Conservation (phyloP, 805 yeast species). For the Ogataea corticis region DNA sequence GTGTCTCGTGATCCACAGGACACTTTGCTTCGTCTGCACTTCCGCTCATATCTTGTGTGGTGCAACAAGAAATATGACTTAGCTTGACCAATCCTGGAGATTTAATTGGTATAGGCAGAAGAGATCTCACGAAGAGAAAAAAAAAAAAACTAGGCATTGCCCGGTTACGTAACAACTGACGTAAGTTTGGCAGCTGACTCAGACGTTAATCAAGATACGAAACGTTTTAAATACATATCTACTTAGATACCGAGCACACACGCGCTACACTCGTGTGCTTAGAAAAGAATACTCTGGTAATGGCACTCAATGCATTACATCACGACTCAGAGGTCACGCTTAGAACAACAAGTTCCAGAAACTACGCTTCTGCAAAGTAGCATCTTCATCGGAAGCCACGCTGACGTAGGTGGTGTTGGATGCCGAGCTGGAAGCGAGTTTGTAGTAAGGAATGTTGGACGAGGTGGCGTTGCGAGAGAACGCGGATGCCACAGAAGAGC, state of each 20-base stretch:
- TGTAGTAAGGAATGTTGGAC: slow-evolving; percentile 15
- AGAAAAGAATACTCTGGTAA: neutral
- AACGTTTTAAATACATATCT: too few relatives aligned
- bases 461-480: slow-evolving; percentile 9
- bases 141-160: neutral
- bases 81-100: slow-evolving; percentile 17
- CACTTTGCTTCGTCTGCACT: slow-evolving; percentile 42
- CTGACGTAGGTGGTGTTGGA: slow-evolving; percentile 14
- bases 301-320: too few relatives aligned
- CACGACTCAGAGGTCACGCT: neutral
- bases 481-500: slow-evolving; percentile 5
- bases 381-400: slow-evolving; percentile 15
- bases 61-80: slow-evolving; percentile 9
- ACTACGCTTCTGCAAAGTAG: slow-evolving; percentile 18
- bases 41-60: slow-evolving; percentile 11
- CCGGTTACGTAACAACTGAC: neutral
- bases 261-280: neutral
- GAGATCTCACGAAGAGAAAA: too few relatives aligned
- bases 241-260: neutral
- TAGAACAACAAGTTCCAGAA: slow-evolving; percentile 23
- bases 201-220: too few relatives aligned
- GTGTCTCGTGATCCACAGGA: slow-evolving; percentile 68
- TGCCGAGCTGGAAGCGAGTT: slow-evolving; percentile 9
- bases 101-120: slow-evolving; percentile 16
- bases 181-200: neutral